Base-by-base conservation (phyloP, 768 basidiomycete genomes). In the Mycena filopes region DNA sequence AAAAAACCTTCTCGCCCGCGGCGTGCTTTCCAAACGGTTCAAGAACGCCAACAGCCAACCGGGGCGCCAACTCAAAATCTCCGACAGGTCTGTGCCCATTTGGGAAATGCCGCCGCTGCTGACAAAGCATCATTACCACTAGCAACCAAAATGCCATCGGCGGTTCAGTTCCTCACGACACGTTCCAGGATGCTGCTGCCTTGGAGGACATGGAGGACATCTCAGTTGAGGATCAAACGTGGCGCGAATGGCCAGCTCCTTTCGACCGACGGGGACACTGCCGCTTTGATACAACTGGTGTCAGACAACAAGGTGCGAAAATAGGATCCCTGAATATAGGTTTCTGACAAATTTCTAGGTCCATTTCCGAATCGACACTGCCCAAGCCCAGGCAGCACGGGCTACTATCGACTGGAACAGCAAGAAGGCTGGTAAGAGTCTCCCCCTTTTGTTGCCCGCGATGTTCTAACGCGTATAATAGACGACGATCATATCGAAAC, bases 401-500 rank as follows among this genome's bases (percentile, higher is more conserved):
- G 74, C 80, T 26, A 78, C 75, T 13, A 79, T 92, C 38, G 92
- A 94, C 71, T 94, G 91, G 87, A 94, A 94, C 69, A 97, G 93
- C 76, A 94, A 94, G 79, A 93, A 94, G 83, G 90, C 91, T 68
- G 93, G 94, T 92, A 66, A 59, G 82, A 74, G 10, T 31, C 40
- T 13, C 40, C 57, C 31, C 43, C 40, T 55, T 16, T 21, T 51
- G 50, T 55, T 38, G 49, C 16, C 26, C 41, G 29, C 33, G 31
- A 60, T 55, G 45, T 50, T 61, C 36, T 65, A 67, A 66, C 56
- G 50, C 23, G 64, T 41, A 40, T 25, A 36, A 36, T 67, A 95
- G 94, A 94, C 72, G 94, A 96, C 71, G 91, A 94, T 75, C 87
- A 94, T 70, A 89, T 94, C 50, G 94, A 96, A 77, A 92, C 90